Conservation (phyloP, 306 rosid species). For the Lathyrus tuberosus region DNA sequence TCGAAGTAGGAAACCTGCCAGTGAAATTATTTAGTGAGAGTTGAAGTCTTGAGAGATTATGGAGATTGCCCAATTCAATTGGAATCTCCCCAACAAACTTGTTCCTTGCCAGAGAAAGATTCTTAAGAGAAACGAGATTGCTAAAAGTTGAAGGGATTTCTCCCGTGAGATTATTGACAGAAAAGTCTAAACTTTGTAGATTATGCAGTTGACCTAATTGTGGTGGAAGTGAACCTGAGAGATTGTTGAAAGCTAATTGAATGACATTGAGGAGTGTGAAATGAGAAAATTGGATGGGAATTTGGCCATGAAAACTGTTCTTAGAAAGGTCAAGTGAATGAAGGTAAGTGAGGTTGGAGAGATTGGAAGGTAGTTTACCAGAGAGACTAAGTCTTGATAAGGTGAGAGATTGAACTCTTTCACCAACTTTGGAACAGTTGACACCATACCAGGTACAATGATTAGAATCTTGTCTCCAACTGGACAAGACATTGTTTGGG, state of each 20-base stretch:
- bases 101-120: too few species aligned
- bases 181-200: too few species aligned
- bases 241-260: conserved; percentile 30
- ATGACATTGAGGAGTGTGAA: conserved; percentile 36
- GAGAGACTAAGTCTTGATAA: conserved; percentile 32
- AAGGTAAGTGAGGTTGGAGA: conserved; percentile 42
- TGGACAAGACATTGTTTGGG: conserved; percentile 3
- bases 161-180: too few species aligned
- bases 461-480: conserved; percentile 25
- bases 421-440: conserved; percentile 38
- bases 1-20: too few species aligned
- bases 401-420: conserved; percentile 43
- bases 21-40: too few species aligned
- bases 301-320: conserved; percentile 40
- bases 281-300: conserved; percentile 22
- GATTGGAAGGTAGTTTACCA: conserved; percentile 35
- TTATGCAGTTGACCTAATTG: neutral
- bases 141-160: too few species aligned
- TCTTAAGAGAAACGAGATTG: too few species aligned
- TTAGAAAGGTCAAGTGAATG: conserved; percentile 38
- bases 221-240: conserved; percentile 40
- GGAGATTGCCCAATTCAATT: too few species aligned
- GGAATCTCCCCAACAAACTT: too few species aligned
- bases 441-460: conserved; percentile 49
- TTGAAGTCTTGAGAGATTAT: too few species aligned